phyloP scores from a whole-genome alignment of 371 early-diverging fungal genomes.

The Mucor mucedo region DNA sequence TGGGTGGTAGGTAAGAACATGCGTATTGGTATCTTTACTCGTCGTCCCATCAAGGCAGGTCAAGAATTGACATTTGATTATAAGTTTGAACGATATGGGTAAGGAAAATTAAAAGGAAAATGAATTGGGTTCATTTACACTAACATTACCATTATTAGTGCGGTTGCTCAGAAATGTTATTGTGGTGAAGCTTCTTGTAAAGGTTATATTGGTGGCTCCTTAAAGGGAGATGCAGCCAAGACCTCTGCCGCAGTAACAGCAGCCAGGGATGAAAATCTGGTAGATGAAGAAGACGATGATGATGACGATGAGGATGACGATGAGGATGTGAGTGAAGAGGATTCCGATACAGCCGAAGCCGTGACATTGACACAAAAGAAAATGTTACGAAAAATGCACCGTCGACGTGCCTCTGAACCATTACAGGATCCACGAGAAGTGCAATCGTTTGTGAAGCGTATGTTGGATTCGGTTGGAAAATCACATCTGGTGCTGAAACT shows the following conservation, averaged over 20 bases:
- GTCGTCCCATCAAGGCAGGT: slow-evolving; percentile 65
- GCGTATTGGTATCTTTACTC: slow-evolving; percentile 83
- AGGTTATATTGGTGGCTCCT: slow-evolving; percentile 84
- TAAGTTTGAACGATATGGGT: slow-evolving; percentile 81
- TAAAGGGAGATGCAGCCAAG: slow-evolving; percentile 27
- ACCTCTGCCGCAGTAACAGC: neutral
- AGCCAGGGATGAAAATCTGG: slow-evolving; percentile 3
- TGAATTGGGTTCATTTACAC: no score
- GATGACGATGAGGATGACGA: slow-evolving; percentile 31
- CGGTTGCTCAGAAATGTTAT: slow-evolving; percentile 87
- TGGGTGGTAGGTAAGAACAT: slow-evolving; percentile 80
- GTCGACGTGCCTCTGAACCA: slow-evolving; percentile 32
- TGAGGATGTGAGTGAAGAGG: slow-evolving; percentile 44
- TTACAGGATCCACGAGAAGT: slow-evolving; percentile 58
- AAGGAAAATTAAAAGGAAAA: slow-evolving; percentile 9
- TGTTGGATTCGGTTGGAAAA: slow-evolving; percentile 63
- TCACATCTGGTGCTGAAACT: slow-evolving; percentile 53
- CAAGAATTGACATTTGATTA: slow-evolving; percentile 95
- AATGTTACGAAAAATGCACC: slow-evolving; percentile 23
- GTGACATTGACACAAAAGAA: slow-evolving; percentile 40
- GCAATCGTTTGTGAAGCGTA: slow-evolving; percentile 64
- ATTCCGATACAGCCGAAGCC: slow-evolving; percentile 20
- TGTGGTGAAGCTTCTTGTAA: slow-evolving; percentile 89
- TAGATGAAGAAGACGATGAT: slow-evolving; percentile 16
- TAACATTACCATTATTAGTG: slow-evolving; percentile 43